Percentiles rank a stretch among this genome's conserved stretches.
Evolutionary conservation across 139 green algal species (phyloP).

Genomic region (Astrephomene gubernaculifera): DNA sequence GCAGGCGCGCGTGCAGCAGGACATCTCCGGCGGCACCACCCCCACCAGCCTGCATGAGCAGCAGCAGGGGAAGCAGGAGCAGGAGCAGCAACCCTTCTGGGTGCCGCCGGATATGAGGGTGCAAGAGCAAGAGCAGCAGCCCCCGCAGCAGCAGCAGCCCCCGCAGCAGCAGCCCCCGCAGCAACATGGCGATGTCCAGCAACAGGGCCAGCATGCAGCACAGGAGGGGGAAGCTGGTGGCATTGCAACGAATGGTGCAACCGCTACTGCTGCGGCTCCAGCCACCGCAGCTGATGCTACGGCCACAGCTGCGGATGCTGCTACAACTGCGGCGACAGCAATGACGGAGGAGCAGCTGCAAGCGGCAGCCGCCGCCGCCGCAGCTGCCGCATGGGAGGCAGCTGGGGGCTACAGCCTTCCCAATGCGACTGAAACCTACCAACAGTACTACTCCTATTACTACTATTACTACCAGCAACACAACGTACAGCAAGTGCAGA

Average conservation of each 20-base stretch:
- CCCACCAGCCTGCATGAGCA: neutral
- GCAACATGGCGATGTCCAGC: neutral
- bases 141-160: neutral
- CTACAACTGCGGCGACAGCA: neutral
- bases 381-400: constrained; percentile 26
- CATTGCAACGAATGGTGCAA: neutral
- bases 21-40: neutral
- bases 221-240: neutral
- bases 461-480: constrained; percentile 30
- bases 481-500: neutral
- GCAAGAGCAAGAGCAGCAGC: neutral
- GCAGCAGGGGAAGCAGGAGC: neutral
- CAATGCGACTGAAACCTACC: constrained; percentile 23
- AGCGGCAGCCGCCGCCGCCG: constrained; percentile 8
- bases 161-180: neutral
- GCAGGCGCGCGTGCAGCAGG: neutral
- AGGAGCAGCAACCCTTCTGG: neutral
- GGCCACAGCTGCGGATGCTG: neutral
- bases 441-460: constrained; percentile 39
- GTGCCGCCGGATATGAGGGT: neutral
- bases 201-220: neutral
- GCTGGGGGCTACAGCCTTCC: constrained; percentile 38
- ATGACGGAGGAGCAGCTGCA: constrained; percentile 24
- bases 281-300: neutral
- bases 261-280: neutral